Evolutionary conservation across 805 yeast genomes (phyloP), one percentile per base, ranked within the genome.

Genomic region (Candida odintsovae): DNA sequence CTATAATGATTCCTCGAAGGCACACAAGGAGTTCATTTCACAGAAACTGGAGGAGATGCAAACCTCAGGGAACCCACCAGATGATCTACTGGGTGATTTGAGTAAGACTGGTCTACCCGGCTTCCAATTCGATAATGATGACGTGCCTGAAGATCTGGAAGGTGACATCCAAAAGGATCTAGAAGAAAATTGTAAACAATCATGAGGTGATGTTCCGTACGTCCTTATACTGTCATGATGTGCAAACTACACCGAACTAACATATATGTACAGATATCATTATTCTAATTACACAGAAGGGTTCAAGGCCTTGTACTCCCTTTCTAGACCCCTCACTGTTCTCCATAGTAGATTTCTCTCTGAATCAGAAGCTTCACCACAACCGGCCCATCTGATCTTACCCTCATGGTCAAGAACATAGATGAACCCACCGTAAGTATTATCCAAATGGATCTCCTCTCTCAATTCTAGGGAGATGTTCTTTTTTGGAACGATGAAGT

Each of bases 371-470:
- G 96, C 84, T 36, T 75, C 77, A 2, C 98, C 99, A 55, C 95
- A 80, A 4, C 89, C 86, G 21, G 89, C 90, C 98, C 98, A 92
- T 55, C 98, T 72, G 45, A 94, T 83, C 56, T 77, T 82, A 43
- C 84, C 83, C 13, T 80, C 70, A 15, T 71, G 71, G 59, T 94
- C 99, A 31, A 94, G 75, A 5, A 92, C 69, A 53, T 89, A 84
- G 11, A 90, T 70, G 59, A 87, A 90, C 0, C 98, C 98, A 2
- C 95, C 79, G 55, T 84, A 86, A 20, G 78, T 75, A 61, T 92
- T 92, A 46, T 81, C 82, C 54, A 90, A 77, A 42, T 77, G 68
- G 31, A 92, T 64, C 22, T 75, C 63, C 45, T 81, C 80, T 54
- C 86, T 77, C 6, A 78, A 65, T 18, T 72, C 78, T 47, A 76